Base-by-base conservation (phyloP, 192 early-diverging fungal genomes). In the Podila epigama region DNA sequence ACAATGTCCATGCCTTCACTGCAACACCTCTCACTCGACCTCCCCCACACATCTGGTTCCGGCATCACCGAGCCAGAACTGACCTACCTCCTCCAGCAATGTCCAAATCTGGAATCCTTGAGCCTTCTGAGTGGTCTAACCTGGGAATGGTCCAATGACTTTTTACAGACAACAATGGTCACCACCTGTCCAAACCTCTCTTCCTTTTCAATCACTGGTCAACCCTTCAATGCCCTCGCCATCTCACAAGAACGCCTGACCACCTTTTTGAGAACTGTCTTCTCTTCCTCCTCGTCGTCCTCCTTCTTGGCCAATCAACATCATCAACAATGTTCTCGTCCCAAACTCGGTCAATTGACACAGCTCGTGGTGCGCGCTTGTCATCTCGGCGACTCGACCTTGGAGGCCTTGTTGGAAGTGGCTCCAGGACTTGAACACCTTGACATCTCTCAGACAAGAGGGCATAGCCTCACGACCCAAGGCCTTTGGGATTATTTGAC, bases 381-480 rank as follows among this genome's bases (percentile, higher is more conserved):
- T 35, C 16, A 41, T 1, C 15, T 77, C 4, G 66, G 60, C 1
- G 66, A 77, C 42, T 51, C 33, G 33, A 58, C 60, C 0, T 25
- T 75, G 44, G 39, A 56, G 0, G 65, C 59, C 7, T 18, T 67
- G 0, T 35, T 58, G 50, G 56, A 51, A 16, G 16, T 8, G 6
- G 66, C 58, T 7, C 36, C 55, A 2, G 66, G 48, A 2, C 25
- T 77, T 55, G 44, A 77, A 44, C 15, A 36, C 20, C 32, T 77
- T 28, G 73, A 77, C 40, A 68, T 77, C 13, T 77, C 73, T 8
- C 48, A 68, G 56, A 57, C 58, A 1, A 34, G 39, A 12, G 51
- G 32, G 4, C 2, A 42, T 42, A 7, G 18, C 33, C 13, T 75
- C n/a, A 37, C 60, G 9, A 62, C 54, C 36, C 13, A 48, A 3